Conservation (phyloP, 2,329 filamentous ascomycete species). For the Fusarium chuoi region DNA sequence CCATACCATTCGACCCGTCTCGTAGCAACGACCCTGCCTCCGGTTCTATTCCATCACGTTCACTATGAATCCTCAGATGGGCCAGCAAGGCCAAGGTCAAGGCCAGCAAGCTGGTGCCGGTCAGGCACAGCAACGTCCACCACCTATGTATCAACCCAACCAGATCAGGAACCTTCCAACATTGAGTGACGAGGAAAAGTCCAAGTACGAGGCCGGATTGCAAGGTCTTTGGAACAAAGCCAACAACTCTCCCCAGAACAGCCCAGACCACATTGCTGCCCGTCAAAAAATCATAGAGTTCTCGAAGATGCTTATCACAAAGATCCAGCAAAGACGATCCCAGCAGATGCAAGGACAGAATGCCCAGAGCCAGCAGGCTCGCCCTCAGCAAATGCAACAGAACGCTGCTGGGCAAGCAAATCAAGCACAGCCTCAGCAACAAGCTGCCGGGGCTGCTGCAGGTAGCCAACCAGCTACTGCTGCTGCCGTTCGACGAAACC, state of each 20-base stretch:
- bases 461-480: conserved; percentile 29
- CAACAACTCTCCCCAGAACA: conserved; percentile 59
- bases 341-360: conserved; percentile 47
- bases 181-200: conserved; percentile 65
- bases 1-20: neutral
- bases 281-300: conserved; percentile 70
- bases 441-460: conserved; percentile 10
- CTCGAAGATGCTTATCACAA: conserved; percentile 65
- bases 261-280: conserved; percentile 60
- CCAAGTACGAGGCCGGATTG: conserved; percentile 68
- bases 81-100: conserved; percentile 41
- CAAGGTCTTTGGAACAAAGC: conserved; percentile 64
- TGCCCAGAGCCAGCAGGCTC: conserved; percentile 41
- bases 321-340: conserved; percentile 57
- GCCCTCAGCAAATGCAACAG: conserved; percentile 37
- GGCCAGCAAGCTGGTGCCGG: conserved; percentile 40
- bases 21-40: neutral
- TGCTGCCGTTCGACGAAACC: conserved; percentile 43
- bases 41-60: neutral
- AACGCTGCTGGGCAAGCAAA: conserved; percentile 30
- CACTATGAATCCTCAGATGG: conserved; percentile 43
- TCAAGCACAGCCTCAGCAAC: conserved; percentile 38
- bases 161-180: conserved; percentile 62
- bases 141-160: conserved; percentile 61
- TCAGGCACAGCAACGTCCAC: conserved; percentile 41